A percentile compares a stretch with the other conserved stretches of the same genome.
These are phyloP conservation scores for Kregervanrija fluxuum DNA, from an alignment of 805 yeast species.

Conservation along the genomic window DNA sequence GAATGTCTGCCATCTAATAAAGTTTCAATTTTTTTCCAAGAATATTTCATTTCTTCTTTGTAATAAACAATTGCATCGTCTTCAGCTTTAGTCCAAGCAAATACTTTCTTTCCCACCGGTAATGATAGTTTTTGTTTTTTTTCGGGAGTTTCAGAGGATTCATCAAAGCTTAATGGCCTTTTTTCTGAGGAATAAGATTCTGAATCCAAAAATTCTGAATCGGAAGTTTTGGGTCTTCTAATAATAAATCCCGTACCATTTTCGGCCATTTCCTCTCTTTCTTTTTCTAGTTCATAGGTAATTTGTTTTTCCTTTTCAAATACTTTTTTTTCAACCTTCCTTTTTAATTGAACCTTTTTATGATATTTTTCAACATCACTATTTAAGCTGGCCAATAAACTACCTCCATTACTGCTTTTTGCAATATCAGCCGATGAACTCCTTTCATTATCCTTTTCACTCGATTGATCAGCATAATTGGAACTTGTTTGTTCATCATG, in stretches of 20 bases:
- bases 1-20: constrained; percentile 28
- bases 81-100: constrained; percentile 30
- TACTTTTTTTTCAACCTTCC: constrained; percentile 5
- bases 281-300: neutral
- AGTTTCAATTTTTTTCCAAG: constrained; percentile 34
- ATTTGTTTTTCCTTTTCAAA: constrained; percentile 2
- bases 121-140: neutral
- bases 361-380: constrained; percentile 25
- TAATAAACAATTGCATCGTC: constrained; percentile 30
- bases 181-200: too few species aligned
- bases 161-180: neutral
- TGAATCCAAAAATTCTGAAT: too few species aligned
- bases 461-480: neutral
- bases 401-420: constrained; percentile 2
- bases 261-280: constrained; percentile 2
- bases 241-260: neutral
- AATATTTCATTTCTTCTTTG: constrained; percentile 29
- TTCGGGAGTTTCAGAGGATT: neutral
- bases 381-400: constrained; percentile 18
- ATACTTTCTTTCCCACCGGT: constrained; percentile 2
- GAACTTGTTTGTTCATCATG: neutral
- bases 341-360: constrained; percentile 22
- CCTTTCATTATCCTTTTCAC: constrained; percentile 1
- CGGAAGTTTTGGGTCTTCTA: too few species aligned
- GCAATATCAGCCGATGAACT: constrained; percentile 1